These are phyloP conservation scores for Solanum appendiculatum DNA, from an alignment of 257 asterid genomes.

Conservation along the genomic window DNA sequence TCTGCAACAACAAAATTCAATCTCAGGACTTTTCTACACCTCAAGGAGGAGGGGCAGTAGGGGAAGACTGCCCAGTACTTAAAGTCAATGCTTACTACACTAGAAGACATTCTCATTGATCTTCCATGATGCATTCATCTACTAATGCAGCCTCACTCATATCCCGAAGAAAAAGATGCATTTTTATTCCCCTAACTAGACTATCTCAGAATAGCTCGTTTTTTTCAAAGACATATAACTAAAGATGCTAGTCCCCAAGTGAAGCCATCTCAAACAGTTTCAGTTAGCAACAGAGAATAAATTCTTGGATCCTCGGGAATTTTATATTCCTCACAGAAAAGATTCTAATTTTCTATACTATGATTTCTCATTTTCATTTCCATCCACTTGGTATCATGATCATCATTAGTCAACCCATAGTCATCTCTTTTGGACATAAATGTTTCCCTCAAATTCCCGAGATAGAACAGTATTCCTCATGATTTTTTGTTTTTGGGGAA, in stretches of 20 bases:
- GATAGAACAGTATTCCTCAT: not conserved
- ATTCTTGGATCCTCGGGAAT: not conserved
- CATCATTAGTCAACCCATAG: not conserved
- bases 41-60: not conserved
- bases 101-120: not conserved
- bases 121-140: not conserved
- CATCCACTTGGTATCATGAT: not conserved
- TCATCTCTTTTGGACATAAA: not conserved
- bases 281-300: not conserved
- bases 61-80: not conserved
- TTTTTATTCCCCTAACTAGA: not conserved
- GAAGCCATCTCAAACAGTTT: not conserved
- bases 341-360: not conserved
- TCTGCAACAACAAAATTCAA: constrained; percentile 9
- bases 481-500: not conserved
- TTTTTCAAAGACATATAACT: not conserved
- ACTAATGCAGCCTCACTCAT: not conserved
- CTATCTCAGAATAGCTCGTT: not conserved
- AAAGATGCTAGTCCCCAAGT: not conserved
- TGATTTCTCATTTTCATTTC: not conserved
- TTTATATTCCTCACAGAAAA: not conserved
- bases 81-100: not conserved
- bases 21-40: not conserved
- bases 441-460: not conserved
- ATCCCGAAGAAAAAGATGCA: not conserved